Base-by-base conservation (phyloP, 257 asterid genomes). In the Petunia axillaris region DNA sequence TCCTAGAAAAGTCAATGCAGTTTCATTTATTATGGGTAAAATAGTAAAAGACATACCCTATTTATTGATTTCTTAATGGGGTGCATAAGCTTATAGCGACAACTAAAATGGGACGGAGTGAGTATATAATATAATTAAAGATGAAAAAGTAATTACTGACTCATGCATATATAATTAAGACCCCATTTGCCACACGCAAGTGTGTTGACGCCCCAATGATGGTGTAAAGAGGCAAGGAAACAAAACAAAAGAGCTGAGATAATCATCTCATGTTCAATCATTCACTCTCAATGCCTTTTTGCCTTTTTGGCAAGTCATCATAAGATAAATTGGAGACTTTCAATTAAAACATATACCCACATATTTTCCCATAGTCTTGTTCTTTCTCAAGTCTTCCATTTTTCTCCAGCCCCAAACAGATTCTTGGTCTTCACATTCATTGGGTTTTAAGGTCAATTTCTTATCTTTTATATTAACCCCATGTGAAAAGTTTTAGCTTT, bases 351-450 rank as follows among this genome's bases (percentile, higher is more conserved):
- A 81, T 85, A 76, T 76, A 79, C 65, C n/a, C 68, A 63, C 76
- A 44, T 46, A 64, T 39, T 64, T 85, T 83, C 5, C 82, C 85
- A 66, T 88, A 80, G 74, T 84, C 86, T 75, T 80, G 64, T 38
- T 82, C 15, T 55, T 82, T 64, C 74, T 76, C 79, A 82, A 83
- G 73, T 44, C 40, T n/a, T 1, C 9, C 57, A 8, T 44, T 68
- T 25, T 35, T 16, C 16, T 16, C 16, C 7, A 70, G 76, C 15
- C 4, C 41, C 4, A 70, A 16, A 70, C 14, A 4, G 37, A 64
- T 63, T 36, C 5, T 39, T 65, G 39, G 74, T 39, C 53, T 25
- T 25, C 25, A 66, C 35, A 50, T 73, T 73, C 77, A 48, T 55
- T 73, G 77, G 44, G 35, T 73, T 11, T 11, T 50, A 73, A 71